Base-by-base conservation (phyloP, 2,329 filamentous ascomycete species). In the Ophiostoma ulmi region DNA sequence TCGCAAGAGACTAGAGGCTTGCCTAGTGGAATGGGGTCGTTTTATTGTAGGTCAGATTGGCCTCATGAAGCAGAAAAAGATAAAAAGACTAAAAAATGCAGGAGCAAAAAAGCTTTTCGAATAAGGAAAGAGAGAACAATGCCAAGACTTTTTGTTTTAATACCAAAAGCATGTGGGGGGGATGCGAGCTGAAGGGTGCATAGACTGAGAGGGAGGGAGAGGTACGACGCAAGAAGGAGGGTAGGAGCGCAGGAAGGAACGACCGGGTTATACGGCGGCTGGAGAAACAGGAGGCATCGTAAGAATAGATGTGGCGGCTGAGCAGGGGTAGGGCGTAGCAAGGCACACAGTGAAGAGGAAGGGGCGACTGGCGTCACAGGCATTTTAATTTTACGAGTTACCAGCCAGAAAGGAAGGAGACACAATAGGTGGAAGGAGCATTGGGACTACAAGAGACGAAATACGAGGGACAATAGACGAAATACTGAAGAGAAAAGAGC, bases 101-200 rank as follows among this genome's bases (percentile, higher is more conserved):
- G 13, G 44, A 17, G 17, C 52, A 55, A 35, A 35, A 61, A 61
- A 61, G 55, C 55, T 55, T 55, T 55, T 55, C 11, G 55, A 26
- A 44, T 14, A 55, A 55, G 44, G 44, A 48, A 48, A 17, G 20
- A 48, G 44, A 5, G 44, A 22, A 55, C 0, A 48, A n/a, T 55
- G 48, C 48, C 48, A 55, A 55, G 48, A 55, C 48, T n/a, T 5
- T 48, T 48, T 22, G n/a, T 48, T n/a, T 55, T n/a, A 22, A 55
- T 55, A 26, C 48, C 48, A n/a, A 22, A 2, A 31, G 55, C 55
- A 26, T 61, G 55, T 61, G 55, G 55, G 22, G 55, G 55, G 22
- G 55, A 61, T 22, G 22, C 22, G 55, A 61, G 55, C 55, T 61
- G 55, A 61, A 61, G 22, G 55, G 55, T 61, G 22, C 55, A 35